phyloP scores from a whole-genome alignment of 2,329 filamentous ascomycete genomes.

The Tolypocladium guangdongense region DNA sequence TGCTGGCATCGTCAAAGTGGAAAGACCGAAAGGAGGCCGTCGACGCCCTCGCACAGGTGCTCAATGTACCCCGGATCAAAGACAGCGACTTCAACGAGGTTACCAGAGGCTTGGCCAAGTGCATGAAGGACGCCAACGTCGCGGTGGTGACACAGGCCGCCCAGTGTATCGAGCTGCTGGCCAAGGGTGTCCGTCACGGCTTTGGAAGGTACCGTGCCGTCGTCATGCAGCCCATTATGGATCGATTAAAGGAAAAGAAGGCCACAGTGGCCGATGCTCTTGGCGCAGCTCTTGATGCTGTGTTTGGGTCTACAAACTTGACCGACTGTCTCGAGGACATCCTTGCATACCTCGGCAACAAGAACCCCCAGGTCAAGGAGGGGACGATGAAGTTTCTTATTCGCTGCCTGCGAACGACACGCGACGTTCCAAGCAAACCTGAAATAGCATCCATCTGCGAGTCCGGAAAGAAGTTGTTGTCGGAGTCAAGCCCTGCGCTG shows the following conservation, averaged over 20 bases:
- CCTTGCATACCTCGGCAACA: slow-evolving; percentile 72
- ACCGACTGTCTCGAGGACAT: slow-evolving; percentile 89
- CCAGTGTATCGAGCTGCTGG: slow-evolving; percentile 81
- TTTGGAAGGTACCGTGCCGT: slow-evolving; percentile 73
- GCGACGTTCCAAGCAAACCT: slow-evolving; percentile 70
- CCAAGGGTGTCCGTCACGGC: slow-evolving; percentile 67
- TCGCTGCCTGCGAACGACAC: slow-evolving; percentile 71
- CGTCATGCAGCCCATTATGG: slow-evolving; percentile 84
- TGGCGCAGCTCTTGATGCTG: slow-evolving; percentile 67
- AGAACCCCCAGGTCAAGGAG: slow-evolving; percentile 96
- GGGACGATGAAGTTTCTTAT: slow-evolving; percentile 92
- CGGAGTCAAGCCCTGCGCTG: slow-evolving; percentile 77
- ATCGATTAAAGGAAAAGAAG: slow-evolving; percentile 97
- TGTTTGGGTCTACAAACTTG: slow-evolving; percentile 55
- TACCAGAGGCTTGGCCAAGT: slow-evolving; percentile 75
- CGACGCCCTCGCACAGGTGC: slow-evolving; percentile 62
- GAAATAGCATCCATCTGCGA: slow-evolving; percentile 85
- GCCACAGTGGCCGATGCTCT: slow-evolving; percentile 78
- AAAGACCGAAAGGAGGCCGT: slow-evolving; percentile 94
- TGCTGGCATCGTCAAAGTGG: slow-evolving; percentile 87
- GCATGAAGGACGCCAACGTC: slow-evolving; percentile 98
- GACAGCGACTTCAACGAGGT: slow-evolving; percentile 83
- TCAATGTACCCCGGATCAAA: slow-evolving; percentile 86
- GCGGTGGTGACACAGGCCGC: slow-evolving; percentile 88
- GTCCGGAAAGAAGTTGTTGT: slow-evolving; percentile 74